Conservation (phyloP, 177 flowering plant species). For the Vitis hybrid region DNA sequence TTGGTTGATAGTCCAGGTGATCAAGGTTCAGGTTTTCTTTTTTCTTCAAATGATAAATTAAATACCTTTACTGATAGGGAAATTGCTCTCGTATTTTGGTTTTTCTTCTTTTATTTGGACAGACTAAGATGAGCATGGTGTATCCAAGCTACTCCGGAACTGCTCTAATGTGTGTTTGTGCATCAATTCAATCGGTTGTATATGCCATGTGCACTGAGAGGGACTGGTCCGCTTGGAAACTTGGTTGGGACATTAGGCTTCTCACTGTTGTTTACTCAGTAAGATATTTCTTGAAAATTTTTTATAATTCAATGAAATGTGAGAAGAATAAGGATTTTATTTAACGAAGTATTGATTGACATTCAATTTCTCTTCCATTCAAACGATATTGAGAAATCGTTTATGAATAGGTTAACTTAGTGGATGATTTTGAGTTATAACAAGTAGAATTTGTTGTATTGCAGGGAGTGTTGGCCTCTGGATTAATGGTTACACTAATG, state of each 20-base stretch:
- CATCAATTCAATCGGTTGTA: constrained; percentile 16
- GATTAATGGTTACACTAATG: constrained; percentile 25
- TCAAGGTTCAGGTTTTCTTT: too few species aligned
- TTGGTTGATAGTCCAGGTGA: constrained; percentile 45
- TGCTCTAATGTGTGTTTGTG: constrained; percentile 30
- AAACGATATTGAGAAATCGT: too few species aligned
- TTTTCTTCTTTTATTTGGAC: neutral
- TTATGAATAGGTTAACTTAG: too few species aligned
- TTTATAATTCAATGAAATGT: too few species aligned
- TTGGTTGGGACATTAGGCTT: constrained; percentile 37
- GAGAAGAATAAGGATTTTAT: too few species aligned
- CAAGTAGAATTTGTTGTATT: neutral
- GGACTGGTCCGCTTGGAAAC: constrained; percentile 30
- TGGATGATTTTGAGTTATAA: too few species aligned
- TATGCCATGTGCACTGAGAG: constrained; percentile 26
- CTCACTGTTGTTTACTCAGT: constrained; percentile 29
- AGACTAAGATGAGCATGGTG: constrained; percentile 24
- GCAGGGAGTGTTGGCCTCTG: constrained; percentile 51
- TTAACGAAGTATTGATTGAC: too few species aligned
- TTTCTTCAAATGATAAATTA: too few species aligned
- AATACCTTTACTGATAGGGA: too few species aligned
- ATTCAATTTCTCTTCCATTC: too few species aligned
- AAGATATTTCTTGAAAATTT: neutral
- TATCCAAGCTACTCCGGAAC: constrained; percentile 32
- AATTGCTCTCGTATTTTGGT: too few species aligned